Percentiles rank a stretch among this genome's conserved stretches.
phyloP scores from a whole-genome alignment of 192 early-diverging fungal genomes.

The Backusella parvicylindrica region DNA sequence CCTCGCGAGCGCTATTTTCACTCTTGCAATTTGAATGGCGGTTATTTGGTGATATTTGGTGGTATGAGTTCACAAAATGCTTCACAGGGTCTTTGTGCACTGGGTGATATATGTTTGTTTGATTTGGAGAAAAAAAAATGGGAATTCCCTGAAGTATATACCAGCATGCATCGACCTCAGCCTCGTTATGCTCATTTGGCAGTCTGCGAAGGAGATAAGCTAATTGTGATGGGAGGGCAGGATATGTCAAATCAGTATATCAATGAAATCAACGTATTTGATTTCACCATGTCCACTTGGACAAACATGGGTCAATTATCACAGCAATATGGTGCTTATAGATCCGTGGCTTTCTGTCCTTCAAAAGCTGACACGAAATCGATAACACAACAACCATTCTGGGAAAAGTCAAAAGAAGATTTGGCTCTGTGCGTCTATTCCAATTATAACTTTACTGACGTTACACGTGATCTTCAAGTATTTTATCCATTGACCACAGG shows the following conservation, averaged over 20 bases:
- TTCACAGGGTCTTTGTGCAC: constrained; percentile 51
- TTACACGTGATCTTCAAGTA: constrained; percentile 72
- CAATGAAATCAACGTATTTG: constrained; percentile 72
- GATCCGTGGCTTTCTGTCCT: constrained; percentile 62
- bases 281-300: constrained; percentile 61
- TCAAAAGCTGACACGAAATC: constrained; percentile 10
- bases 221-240: constrained; percentile 73
- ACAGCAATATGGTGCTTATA: constrained; percentile 70
- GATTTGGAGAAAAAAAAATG: constrained; percentile 61
- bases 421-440: constrained; percentile 63
- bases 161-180: constrained; percentile 47
- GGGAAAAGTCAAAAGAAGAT: constrained; percentile 23
- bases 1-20: constrained; percentile 68
- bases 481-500: constrained; percentile 47
- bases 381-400: constrained; percentile 34
- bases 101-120: constrained; percentile 64
- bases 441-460: constrained; percentile 75
- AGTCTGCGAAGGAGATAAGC: constrained; percentile 53
- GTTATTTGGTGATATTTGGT: constrained; percentile 67
- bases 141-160: constrained; percentile 42
- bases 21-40: constrained; percentile 64
- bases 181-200: constrained; percentile 76
- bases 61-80: constrained; percentile 64
- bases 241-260: constrained; percentile 73
- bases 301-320: constrained; percentile 57